Evolutionary conservation across 495 filamentous ascomycete species (phyloP), one percentile per base, ranked within the genome.

Genomic region (Daldinia grandis): DNA sequence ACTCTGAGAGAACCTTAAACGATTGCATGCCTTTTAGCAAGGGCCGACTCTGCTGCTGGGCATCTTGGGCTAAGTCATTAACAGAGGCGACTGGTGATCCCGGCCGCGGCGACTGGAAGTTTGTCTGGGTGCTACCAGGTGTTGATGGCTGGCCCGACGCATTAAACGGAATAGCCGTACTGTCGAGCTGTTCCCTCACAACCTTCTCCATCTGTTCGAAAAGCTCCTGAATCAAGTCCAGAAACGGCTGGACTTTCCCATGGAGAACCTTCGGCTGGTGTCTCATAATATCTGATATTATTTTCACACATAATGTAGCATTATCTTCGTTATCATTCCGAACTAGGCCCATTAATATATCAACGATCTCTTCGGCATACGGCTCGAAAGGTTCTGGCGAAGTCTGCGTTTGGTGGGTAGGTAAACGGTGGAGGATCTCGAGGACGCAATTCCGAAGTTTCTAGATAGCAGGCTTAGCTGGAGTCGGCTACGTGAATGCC

Each of bases 1-100:
- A 98, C 78, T 99, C 96, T 0, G 95, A 92, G 15, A 98, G 86
- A 35, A 99, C 96, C 79, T 98, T 99, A 86, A 99, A 99, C 5
- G 95, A 98, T 79, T 97, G 92, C 94, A 98, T 97, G 17, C 96
- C 95, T 76, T 91, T 93, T 42, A 93, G 81, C 25, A 98, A 79
- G 25, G 90, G 89, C 62, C 95, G 89, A 28, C 88, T 90, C 57
- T 91, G 86, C 78, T 95, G 93, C 68, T 94, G 92, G 40, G 78
- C 77, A 69, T 95, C 93, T 10, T 87, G 83, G 12, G 87, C 90
- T 10, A 94, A 81, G 57, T 98, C 95, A 40, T 89, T 85, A 58
- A 81, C 76, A 86, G 93, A 89, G 5, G 93, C 90, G 14, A 93
- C 89, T 28, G 96, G 96, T 10, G 96, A 98, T 42, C 89, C 93